phyloP scores from a whole-genome alignment of 2,329 filamentous ascomycete species.

The Cercospora beticola region DNA sequence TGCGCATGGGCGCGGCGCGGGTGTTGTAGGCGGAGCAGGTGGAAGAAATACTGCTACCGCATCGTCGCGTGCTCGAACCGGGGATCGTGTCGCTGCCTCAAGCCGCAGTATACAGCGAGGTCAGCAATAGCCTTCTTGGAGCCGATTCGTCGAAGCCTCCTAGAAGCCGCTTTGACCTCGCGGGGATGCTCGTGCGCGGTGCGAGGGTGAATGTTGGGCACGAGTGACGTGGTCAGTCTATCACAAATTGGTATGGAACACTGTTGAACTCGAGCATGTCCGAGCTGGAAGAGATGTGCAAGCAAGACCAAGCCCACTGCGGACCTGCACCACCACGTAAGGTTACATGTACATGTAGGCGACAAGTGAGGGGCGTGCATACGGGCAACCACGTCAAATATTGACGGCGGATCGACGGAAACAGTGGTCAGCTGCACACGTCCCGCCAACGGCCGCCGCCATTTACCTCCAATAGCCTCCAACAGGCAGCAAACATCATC shows the following conservation, averaged over 20 bases:
- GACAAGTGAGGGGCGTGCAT: background rate
- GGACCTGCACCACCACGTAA: background rate
- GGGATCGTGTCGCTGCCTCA: background rate
- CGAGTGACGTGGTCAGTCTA: background rate
- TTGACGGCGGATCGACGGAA: background rate
- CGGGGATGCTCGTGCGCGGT: background rate
- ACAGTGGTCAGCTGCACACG: background rate
- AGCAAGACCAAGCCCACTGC: background rate
- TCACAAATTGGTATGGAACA: background rate
- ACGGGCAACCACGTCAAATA: background rate
- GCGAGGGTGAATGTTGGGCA: background rate
- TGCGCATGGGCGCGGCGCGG: conserved; percentile 11
- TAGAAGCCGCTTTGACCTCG: conserved; percentile 4
- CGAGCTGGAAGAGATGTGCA: background rate
- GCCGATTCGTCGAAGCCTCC: background rate
- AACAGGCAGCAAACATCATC: background rate
- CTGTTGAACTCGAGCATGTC: background rate
- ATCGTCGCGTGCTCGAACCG: background rate
- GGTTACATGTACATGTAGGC: background rate
- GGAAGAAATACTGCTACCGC: background rate
- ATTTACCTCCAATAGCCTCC: background rate
- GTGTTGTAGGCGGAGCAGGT: background rate
- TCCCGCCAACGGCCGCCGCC: background rate
- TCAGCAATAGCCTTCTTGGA: conserved; percentile 4
- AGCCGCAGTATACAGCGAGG: background rate